These are phyloP conservation scores for Aspergillus ochraceus DNA, from an alignment of 2,329 filamentous ascomycete species.

Conservation along the genomic window DNA sequence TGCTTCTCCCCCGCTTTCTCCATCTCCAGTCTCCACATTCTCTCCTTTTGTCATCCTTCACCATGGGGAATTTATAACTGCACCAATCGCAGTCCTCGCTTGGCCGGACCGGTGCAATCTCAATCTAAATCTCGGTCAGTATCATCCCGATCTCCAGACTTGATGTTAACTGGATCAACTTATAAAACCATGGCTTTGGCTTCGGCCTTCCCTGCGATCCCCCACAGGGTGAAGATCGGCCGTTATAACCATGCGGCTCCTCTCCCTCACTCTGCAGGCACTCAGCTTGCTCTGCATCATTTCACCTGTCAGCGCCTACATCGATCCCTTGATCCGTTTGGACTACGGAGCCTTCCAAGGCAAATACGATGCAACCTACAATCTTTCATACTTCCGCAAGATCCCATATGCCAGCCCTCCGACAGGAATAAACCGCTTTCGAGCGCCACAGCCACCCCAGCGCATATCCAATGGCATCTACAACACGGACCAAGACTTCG, in stretches of 20 bases:
- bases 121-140: conserved; percentile 12
- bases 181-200: neutral
- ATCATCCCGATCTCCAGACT: conserved; percentile 9
- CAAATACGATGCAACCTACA: conserved; percentile 52
- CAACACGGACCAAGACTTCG: conserved; percentile 55
- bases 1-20: conserved; percentile 7
- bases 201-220: neutral
- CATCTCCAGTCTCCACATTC: neutral
- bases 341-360: conserved; percentile 57
- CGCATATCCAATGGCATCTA: conserved; percentile 53
- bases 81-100: conserved; percentile 25
- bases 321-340: conserved; percentile 41
- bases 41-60: neutral
- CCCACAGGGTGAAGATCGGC: neutral
- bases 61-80: conserved; percentile 19
- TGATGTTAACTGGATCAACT: no score
- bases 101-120: neutral
- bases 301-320: conserved; percentile 17
- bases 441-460: conserved; percentile 58
- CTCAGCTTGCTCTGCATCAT: neutral
- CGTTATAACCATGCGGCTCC: neutral
- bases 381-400: conserved; percentile 60
- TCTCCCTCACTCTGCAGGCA: neutral
- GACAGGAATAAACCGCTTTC: conserved; percentile 58
- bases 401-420: conserved; percentile 64